Conservation (phyloP, 129 eudicot genomes). For the Flaveria brownii region DNA sequence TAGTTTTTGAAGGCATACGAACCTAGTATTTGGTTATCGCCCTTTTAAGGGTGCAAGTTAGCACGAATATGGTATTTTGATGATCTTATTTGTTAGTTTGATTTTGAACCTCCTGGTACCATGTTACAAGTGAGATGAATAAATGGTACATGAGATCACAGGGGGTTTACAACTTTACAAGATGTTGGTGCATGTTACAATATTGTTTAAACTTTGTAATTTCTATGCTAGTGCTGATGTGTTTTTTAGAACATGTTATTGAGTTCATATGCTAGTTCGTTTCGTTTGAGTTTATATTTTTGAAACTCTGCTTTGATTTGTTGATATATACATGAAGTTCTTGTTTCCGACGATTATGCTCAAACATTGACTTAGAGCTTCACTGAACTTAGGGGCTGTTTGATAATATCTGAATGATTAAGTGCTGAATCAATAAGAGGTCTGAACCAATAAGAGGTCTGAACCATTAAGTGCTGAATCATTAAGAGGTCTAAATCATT, state of each 20-base stretch:
- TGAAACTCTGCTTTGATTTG: background rate
- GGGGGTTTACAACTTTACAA: background rate
- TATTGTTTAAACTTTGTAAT: background rate
- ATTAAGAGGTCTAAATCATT: too few species aligned
- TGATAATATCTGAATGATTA: too few species aligned
- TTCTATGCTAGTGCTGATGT: conserved; percentile 1
- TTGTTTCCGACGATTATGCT: background rate
- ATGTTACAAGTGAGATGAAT: conserved; percentile 29
- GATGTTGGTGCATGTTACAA: conserved; percentile 14
- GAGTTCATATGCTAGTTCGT: background rate
- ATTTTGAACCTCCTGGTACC: conserved; percentile 30
- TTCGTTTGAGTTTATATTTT: background rate
- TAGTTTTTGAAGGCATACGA: conserved; percentile 22
- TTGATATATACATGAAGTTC: background rate
- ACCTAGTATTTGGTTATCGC: conserved; percentile 17
- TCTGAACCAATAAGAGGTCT: too few species aligned
- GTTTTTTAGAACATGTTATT: conserved; percentile 3
- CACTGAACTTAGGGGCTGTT: background rate
- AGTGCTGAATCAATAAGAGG: too few species aligned
- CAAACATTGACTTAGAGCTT: background rate
- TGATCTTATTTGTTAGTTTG: conserved; percentile 21
- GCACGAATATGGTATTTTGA: conserved; percentile 31
- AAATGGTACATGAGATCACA: conserved; percentile 30
- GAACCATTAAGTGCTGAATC: too few species aligned
- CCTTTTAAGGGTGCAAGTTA: conserved; percentile 34